Percentiles rank a stretch among this genome's conserved stretches.
Evolutionary conservation across 345 rosid genomes (phyloP).

Genomic region (Lepidium didymum): DNA sequence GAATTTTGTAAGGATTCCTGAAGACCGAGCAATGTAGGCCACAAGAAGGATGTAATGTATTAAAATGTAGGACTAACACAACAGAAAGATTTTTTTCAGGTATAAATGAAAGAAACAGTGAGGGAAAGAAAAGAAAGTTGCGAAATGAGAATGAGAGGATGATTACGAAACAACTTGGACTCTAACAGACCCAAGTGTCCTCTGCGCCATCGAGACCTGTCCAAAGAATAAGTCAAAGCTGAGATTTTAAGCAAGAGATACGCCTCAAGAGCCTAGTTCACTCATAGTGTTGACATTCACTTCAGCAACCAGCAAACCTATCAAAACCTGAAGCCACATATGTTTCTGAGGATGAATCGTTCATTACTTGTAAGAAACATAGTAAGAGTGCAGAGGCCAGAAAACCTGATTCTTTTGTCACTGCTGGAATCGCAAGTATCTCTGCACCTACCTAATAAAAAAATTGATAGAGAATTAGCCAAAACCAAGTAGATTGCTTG

Average conservation of each 20-base stretch:
- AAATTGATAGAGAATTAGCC: neutral
- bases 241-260: slow-evolving; percentile 48
- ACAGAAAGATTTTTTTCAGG: neutral
- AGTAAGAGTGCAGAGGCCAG: slow-evolving; percentile 53
- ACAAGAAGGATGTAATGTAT: slow-evolving; percentile 88
- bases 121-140: neutral
- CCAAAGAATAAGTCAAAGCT: neutral
- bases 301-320: slow-evolving; percentile 87
- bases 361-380: neutral
- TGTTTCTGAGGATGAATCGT: neutral
- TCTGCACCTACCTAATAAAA: slow-evolving; percentile 78
- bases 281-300: slow-evolving; percentile 88
- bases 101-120: neutral
- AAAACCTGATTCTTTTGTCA: slow-evolving; percentile 85
- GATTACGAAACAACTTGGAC: slow-evolving; percentile 85
- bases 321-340: slow-evolving; percentile 50
- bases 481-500: neutral
- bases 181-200: slow-evolving; percentile 76
- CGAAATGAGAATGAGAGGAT: slow-evolving; percentile 5
- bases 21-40: slow-evolving; percentile 93
- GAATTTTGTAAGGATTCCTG: slow-evolving; percentile 66
- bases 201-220: slow-evolving; percentile 92
- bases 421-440: slow-evolving; percentile 88
- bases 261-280: slow-evolving; percentile 91
- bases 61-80: slow-evolving; percentile 80